Conservation (phyloP, 441 rosid species). For the Pelargonium citronellum region DNA sequence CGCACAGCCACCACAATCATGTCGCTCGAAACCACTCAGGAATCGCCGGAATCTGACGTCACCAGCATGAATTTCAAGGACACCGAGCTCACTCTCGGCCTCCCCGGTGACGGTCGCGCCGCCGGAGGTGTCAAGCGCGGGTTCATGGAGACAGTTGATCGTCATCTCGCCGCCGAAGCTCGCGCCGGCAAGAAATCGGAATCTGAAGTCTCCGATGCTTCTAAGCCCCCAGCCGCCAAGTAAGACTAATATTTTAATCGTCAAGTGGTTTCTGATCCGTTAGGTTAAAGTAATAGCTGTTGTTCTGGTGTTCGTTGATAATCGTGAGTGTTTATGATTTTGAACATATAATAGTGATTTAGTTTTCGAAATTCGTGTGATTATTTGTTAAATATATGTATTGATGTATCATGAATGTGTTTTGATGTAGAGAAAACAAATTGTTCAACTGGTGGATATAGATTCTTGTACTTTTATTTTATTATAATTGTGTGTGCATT, state of each 20-base stretch:
- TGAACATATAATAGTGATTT: background rate
- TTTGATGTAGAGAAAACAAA: too few relatives aligned
- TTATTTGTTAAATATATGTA: background rate
- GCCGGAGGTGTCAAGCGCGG: slow-evolving; percentile 10
- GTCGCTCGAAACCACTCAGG: background rate
- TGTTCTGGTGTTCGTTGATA: background rate
- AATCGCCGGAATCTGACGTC: background rate
- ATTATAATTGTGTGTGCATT: background rate
- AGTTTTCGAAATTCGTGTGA: background rate
- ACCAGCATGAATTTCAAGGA: background rate
- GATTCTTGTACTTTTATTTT: too few relatives aligned
- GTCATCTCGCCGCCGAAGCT: background rate
- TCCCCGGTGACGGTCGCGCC: slow-evolving; percentile 19
- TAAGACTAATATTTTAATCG: slow-evolving; percentile 10
- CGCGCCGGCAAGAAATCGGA: background rate
- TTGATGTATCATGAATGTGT: too few relatives aligned
- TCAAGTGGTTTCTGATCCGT: background rate
- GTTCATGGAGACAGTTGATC: slow-evolving; percentile 11
- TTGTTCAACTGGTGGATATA: too few relatives aligned
- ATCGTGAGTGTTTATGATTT: background rate
- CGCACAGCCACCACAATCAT: background rate
- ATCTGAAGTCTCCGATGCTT: slow-evolving; percentile 10
- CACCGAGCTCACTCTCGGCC: slow-evolving; percentile 12
- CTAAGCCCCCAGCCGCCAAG: slow-evolving; percentile 22
- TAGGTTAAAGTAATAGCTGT: background rate